Percentiles rank a stretch among this genome's conserved stretches.
phyloP scores from a whole-genome alignment of 2,329 filamentous ascomycete genomes.

The Phaeophleospora eucalypticola region DNA sequence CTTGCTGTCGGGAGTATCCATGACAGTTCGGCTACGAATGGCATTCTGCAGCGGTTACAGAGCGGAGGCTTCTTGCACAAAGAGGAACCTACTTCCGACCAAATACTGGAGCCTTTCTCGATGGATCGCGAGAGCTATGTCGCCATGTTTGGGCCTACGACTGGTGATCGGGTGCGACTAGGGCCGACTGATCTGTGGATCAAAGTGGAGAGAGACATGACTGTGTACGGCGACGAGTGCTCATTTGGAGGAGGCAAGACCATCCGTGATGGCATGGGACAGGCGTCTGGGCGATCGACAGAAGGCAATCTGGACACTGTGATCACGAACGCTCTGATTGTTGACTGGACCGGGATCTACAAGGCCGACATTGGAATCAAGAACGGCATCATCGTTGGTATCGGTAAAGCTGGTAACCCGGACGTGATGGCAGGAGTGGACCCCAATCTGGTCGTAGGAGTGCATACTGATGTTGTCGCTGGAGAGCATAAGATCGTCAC shows the following conservation, averaged over 20 bases:
- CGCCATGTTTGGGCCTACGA: slow-evolving; percentile 89
- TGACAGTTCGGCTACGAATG: slow-evolving; percentile 53
- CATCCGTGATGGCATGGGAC: slow-evolving; percentile 90
- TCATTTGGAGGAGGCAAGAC: slow-evolving; percentile 95
- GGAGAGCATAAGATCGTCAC: slow-evolving; percentile 89
- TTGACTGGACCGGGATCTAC: slow-evolving; percentile 90
- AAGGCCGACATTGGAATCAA: slow-evolving; percentile 97
- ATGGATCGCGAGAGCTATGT: slow-evolving; percentile 78
- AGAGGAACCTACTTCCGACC: slow-evolving; percentile 59
- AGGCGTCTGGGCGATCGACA: slow-evolving; percentile 73
- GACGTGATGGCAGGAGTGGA: slow-evolving; percentile 90
- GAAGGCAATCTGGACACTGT: slow-evolving; percentile 75
- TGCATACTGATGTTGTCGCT: slow-evolving; percentile 86
- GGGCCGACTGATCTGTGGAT: slow-evolving; percentile 87
- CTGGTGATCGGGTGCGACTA: slow-evolving; percentile 76
- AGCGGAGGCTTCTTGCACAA: slow-evolving; percentile 73
- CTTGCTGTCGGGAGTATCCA: slow-evolving; percentile 72
- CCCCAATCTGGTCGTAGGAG: slow-evolving; percentile 73
- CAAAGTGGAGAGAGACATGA: slow-evolving; percentile 80
- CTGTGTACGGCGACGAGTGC: slow-evolving; percentile 86
- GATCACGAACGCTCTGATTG: slow-evolving; percentile 81
- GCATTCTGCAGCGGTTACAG: slow-evolving; percentile 65
- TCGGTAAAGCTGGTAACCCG: slow-evolving; percentile 95
- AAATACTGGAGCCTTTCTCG: slow-evolving; percentile 56
- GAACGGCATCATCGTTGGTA: slow-evolving; percentile 75